A percentile compares a stretch with the other conserved stretches of the same genome.
Evolutionary conservation across 2,329 filamentous ascomycete species (phyloP).

Genomic region (Diaporthe helianthi): DNA sequence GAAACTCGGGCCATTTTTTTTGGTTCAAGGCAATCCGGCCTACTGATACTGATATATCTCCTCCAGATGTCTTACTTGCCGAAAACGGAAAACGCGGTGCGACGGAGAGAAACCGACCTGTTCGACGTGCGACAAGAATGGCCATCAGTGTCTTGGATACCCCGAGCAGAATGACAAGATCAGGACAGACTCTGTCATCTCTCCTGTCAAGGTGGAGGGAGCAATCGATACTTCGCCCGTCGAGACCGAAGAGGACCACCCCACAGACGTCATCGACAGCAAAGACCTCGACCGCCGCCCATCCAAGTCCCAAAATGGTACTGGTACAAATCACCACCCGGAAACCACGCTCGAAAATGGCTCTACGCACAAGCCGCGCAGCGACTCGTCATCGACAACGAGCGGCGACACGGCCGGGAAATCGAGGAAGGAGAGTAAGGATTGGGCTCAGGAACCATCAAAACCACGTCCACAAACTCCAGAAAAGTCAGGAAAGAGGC

Average conservation of each 20-base stretch:
- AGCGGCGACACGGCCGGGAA: constrained; percentile 30
- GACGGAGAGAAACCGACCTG: constrained; percentile 76
- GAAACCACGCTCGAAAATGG: neutral
- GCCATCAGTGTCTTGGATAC: constrained; percentile 74
- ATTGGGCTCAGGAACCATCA: constrained; percentile 39
- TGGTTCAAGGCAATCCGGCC: neutral
- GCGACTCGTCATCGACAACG: constrained; percentile 37
- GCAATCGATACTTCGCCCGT: constrained; percentile 36
- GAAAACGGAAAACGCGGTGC: constrained; percentile 78
- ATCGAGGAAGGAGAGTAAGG: constrained; percentile 37
- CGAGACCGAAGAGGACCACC: constrained; percentile 42
- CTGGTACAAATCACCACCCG: constrained; percentile 37
- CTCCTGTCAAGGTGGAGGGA: constrained; percentile 35
- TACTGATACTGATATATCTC: constrained; percentile 14
- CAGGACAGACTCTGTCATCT: constrained; percentile 38
- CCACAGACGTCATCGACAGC: constrained; percentile 47
- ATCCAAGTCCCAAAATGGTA: constrained; percentile 40
- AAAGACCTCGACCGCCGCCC: constrained; percentile 42
- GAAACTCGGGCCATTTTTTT: neutral
- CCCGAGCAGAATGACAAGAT: constrained; percentile 60
- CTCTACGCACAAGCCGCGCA: constrained; percentile 19
- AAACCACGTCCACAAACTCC: constrained; percentile 33
- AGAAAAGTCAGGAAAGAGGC: constrained; percentile 27
- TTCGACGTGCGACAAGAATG: constrained; percentile 75
- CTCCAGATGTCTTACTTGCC: constrained; percentile 72